Conservation (phyloP, 2,329 filamentous ascomycete species). For the Colletotrichum ledebouriae region DNA sequence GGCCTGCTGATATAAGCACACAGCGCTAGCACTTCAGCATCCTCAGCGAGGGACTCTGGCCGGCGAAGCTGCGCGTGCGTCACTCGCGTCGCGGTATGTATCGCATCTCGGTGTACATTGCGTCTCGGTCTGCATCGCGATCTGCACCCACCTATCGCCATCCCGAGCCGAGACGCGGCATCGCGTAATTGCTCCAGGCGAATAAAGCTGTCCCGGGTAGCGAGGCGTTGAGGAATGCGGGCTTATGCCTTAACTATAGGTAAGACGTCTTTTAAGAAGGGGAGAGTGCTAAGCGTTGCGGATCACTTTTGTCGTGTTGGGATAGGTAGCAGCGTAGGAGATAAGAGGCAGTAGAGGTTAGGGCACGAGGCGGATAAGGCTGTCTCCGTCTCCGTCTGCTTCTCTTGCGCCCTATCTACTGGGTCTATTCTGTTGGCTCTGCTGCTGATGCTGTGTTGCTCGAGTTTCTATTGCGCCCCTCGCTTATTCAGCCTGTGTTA, state of each 20-base stretch:
- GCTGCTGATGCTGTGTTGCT: too few species aligned
- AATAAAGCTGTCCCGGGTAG: neutral
- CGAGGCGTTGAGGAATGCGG: too few species aligned
- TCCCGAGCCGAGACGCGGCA: neutral
- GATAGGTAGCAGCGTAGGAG: neutral
- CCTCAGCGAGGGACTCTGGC: neutral
- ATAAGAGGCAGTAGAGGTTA: neutral
- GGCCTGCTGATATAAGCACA: too few species aligned
- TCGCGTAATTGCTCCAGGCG: neutral
- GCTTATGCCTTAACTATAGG: neutral
- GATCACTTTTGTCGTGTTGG: too few species aligned
- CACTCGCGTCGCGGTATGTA: neutral
- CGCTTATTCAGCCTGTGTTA: neutral
- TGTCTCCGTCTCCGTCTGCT: neutral
- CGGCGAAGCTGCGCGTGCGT: neutral
- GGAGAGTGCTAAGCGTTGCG: too few species aligned
- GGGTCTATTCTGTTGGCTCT: neutral
- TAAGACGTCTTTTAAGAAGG: neutral
- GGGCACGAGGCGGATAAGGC: neutral
- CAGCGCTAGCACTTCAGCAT: neutral
- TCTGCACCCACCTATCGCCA: neutral
- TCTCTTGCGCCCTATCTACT: neutral
- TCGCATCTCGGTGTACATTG: too few species aligned
- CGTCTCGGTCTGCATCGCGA: neutral
- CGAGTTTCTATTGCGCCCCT: neutral